Conservation (phyloP, 129 eudicot species). For the Helianthus tuberosus region DNA sequence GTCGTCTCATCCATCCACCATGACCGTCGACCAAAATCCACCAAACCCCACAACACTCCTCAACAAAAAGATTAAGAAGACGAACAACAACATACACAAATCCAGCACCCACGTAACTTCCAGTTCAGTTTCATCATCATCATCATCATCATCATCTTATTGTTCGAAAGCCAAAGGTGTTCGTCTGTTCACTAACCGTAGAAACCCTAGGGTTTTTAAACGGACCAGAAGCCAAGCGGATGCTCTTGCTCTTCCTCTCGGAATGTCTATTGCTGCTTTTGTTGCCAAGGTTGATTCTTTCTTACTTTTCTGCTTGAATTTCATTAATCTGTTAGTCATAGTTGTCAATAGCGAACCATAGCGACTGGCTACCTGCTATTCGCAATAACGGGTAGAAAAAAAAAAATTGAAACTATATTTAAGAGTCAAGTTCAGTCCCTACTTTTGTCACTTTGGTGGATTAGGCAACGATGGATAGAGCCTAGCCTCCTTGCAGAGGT, state of each 20-base stretch:
- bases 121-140: not conserved
- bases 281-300: constrained; percentile 53
- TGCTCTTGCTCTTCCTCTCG: constrained; percentile 80
- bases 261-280: constrained; percentile 89
- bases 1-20: no score
- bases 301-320: not conserved
- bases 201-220: constrained; percentile 33
- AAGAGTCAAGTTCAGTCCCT: no score
- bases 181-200: constrained; percentile 14
- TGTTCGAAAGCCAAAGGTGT: constrained; percentile 22
- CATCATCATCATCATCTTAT: constrained; percentile 11
- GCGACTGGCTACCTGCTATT: no score
- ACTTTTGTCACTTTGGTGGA: no score
- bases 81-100: constrained; percentile 16
- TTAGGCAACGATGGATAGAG: no score
- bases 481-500: no score
- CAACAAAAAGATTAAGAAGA: constrained; percentile 34
- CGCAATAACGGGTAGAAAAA: no score
- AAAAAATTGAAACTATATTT: no score
- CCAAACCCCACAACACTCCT: no score
- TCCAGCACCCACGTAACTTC: constrained; percentile 4
- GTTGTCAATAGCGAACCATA: no score
- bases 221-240: constrained; percentile 43
- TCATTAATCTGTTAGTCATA: not conserved
- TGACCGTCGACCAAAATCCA: no score